These are phyloP conservation scores for Maudiozyma barnettii DNA, from an alignment of 805 yeast species.

Conservation along the genomic window DNA sequence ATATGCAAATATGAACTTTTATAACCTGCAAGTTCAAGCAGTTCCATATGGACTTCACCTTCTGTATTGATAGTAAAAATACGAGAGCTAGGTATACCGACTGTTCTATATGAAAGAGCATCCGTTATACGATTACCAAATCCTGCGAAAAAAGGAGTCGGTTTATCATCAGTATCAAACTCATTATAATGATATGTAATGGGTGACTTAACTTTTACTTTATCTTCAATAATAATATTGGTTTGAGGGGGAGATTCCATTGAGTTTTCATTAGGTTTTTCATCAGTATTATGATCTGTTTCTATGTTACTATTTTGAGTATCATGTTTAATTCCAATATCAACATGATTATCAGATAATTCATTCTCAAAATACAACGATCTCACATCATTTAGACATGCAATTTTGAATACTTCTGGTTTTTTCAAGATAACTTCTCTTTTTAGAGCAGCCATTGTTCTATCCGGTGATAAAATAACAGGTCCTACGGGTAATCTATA, in stretches of 20 bases:
- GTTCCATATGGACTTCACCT: conserved; percentile 96
- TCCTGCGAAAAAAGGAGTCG: conserved; percentile 92
- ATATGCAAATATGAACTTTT: conserved; percentile 80
- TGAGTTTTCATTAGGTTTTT: not conserved
- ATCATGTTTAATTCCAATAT: not conserved
- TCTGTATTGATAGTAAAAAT: conserved; percentile 93
- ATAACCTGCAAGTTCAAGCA: conserved; percentile 87
- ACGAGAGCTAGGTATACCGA: conserved; percentile 86
- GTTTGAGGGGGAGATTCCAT: too few relatives aligned
- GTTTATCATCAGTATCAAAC: conserved; percentile 31
- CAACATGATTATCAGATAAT: not conserved
- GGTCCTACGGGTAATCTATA: conserved; percentile 77
- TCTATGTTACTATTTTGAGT: too few relatives aligned
- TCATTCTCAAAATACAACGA: conserved; percentile 43
- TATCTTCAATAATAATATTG: not conserved
- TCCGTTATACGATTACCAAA: conserved; percentile 96
- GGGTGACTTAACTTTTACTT: not conserved
- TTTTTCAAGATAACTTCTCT: conserved; percentile 89
- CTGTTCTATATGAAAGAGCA: conserved; percentile 88
- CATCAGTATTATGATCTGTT: conserved; percentile 1
- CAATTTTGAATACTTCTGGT: conserved; percentile 98
- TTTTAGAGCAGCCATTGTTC: conserved; percentile 89
- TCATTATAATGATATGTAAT: not conserved
- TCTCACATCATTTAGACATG: conserved; percentile 81
- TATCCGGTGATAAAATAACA: conserved; percentile 87